Conservation (phyloP, 345 rosid species). For the Citrus reticulata region DNA sequence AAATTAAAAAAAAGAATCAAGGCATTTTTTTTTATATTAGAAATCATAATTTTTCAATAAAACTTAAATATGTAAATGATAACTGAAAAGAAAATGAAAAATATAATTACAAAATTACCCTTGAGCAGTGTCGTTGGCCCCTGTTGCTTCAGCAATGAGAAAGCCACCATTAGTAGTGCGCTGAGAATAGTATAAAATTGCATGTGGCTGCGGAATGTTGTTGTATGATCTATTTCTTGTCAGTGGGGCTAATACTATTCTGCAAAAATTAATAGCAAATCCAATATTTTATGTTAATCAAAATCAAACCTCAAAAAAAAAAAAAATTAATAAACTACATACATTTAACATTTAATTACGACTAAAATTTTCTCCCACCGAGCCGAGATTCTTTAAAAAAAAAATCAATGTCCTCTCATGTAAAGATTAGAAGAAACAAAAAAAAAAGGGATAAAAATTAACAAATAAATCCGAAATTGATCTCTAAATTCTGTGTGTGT, state of each 20-base stretch:
- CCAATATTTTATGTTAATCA: no score
- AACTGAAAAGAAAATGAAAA: rapidly evolving
- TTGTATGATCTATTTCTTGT: not conserved
- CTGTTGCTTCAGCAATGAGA: not conserved
- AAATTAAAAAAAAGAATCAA: no score
- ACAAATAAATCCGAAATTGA: no score
- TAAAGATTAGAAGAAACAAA: not conserved
- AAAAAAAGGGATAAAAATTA: not conserved
- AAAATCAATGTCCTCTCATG: not conserved
- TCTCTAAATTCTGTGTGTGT: no score
- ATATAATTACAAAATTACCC: not conserved
- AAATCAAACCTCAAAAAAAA: not conserved
- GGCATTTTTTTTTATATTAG: no score
- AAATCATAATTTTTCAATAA: no score
- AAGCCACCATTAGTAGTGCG: not conserved
- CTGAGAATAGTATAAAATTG: not conserved
- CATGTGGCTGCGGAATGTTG: not conserved
- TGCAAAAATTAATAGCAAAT: not conserved
- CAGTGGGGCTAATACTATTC: not conserved
- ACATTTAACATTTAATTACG: no score
- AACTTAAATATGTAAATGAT: not conserved
- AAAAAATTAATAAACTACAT: not conserved
- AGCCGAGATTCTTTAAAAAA: not conserved
- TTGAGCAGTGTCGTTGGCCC: not conserved
- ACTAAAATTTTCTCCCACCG: not conserved